Base-by-base conservation (phyloP, 2,329 filamentous ascomycete species). In the Aureobasidium sp. region DNA sequence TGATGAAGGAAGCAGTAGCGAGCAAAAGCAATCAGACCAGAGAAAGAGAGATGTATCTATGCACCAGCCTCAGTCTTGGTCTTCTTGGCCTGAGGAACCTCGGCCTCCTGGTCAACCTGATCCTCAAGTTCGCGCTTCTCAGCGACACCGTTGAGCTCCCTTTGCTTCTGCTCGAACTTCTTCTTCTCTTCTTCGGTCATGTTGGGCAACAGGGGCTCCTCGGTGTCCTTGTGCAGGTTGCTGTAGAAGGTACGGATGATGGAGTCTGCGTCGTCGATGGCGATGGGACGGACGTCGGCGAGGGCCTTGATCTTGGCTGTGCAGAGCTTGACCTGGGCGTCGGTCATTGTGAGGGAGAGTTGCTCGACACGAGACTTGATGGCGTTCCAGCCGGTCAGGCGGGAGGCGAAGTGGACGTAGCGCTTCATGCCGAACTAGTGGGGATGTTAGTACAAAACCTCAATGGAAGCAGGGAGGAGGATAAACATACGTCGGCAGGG, bases 261-360 rank as follows among this genome's bases (percentile, higher is more conserved):
- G 34, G 84, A 87, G 76, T 96, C 91, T 16, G 89, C 87, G 72
- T 97, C 92, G 74, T 97, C 92, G 66, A 96, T 86, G 62, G 89
- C 89, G 66, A 96, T 87, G 61, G 88, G 89, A 66, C 90, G 81
- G 53, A 96, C 86, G 69, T 96, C 91, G 49, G 91, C 91, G 74
- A 96, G 78, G 47, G 84, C 83, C 88, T 97, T 96, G 81, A 96
- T 94, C 86, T 95, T 95, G 73, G 85, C 82, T 15, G 90, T 94
- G 72, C 86, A 82, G 71, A 86, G 79, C 83, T 93, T 91, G 80
- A 86, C 84, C 73, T 91, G 85, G 9, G 82, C 83, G 69, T 92
- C 89, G 9, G 85, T 89, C 86, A 91, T 87, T 61, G 81, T 77
- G 53, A 96, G 80, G 66, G 89, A 88, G 62, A 96, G 85, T 77